Evolutionary conservation across 1,139 yeast species (phyloP), one percentile per base, ranked within the genome.

Genomic region (Candida albicans): DNA sequence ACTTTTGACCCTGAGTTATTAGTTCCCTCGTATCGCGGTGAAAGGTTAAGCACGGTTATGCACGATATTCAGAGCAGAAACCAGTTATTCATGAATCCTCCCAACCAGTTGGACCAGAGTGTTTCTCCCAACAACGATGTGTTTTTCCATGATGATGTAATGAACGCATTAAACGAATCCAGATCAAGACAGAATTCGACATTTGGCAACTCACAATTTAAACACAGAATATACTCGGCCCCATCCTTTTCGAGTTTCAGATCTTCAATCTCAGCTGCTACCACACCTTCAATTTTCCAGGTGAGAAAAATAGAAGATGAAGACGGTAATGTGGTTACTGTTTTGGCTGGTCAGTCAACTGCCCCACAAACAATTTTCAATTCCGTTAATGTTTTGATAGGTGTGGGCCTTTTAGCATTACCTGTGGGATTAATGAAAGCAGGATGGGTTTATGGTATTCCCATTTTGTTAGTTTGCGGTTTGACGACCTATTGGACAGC

Each of bases 261-360:
- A 35, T 62, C 71, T 38, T 61, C 69, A 3, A 52, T 73, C 14
- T 68, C 77, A 1, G 50, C 56, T 24, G 68, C 67, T 24, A 70
- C 79, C 13, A 76, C 81, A 10, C 72, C 81, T 1, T 73, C 77
- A 27, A 81, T 84, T 14, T 62, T 85, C 43, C 75, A 79, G 45
- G 65, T 85, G 48, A 82, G 80, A 54, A 81, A 79, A 54, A 78
- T 87, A 13, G 95, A 87, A 58, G 86, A 82, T 45, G 71, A 75
- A 47, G 85, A 84, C 50, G 96, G 96, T 3, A 80, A 81, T 43
- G 68, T 82, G n/a, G 77, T 84, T 32, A 85, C 93, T 1, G 81
- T 87, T 43, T 73, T 87, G 36, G 86, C 87, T 7, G 91, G 95
- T 35, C 95, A 85, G 61, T 87, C 96, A 3, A 74, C 79, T 1